phyloP scores from a whole-genome alignment of 306 rosid species.

The Medicago truncatula region DNA sequence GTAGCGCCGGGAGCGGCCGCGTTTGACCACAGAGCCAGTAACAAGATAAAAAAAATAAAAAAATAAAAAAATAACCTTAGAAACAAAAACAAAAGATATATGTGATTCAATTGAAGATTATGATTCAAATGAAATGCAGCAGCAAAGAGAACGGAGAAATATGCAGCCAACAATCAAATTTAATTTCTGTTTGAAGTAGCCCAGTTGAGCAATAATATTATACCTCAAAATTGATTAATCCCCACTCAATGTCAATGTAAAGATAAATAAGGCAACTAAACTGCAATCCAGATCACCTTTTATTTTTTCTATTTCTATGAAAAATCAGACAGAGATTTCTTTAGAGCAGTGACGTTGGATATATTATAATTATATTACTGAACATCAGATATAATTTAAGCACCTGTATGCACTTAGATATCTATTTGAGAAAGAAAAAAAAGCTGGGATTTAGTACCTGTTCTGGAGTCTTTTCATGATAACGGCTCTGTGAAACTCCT shows the following conservation, averaged over 20 bases:
- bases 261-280: not conserved
- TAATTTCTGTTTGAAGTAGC: not conserved
- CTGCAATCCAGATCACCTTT: not conserved
- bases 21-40: too few relatives aligned
- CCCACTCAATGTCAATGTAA: not conserved
- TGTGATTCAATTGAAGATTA: not conserved
- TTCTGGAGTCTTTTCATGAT: conserved; percentile 98
- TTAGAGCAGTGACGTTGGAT: not conserved
- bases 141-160: not conserved
- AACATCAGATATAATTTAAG: not conserved
- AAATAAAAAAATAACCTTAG: not conserved
- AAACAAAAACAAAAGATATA: not conserved
- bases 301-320: not conserved
- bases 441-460: conserved; percentile 59
- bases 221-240: not conserved
- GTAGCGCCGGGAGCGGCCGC: too few relatives aligned
- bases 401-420: conserved; percentile 23
- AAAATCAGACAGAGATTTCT: not conserved
- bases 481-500: conserved; percentile 92
- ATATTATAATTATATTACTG: not conserved
- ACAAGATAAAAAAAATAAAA: too few relatives aligned
- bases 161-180: not conserved
- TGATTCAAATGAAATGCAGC: not conserved
- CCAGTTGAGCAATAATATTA: not conserved
- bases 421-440: not conserved